Conservation (phyloP, 495 filamentous ascomycete species). For the Letharia lupina region DNA sequence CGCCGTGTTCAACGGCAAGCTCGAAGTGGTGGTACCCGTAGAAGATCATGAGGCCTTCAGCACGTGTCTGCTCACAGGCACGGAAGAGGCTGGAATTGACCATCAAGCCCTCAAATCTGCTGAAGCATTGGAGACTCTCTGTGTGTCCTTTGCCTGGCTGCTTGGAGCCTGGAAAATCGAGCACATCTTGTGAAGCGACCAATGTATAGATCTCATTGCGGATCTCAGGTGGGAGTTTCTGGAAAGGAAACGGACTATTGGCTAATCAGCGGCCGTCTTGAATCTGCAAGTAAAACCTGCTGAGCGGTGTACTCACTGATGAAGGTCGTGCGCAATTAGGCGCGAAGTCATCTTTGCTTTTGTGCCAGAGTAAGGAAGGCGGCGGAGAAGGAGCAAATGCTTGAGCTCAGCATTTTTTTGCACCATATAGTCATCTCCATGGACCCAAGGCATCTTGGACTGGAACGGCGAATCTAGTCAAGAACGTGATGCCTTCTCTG, state of each 20-base stretch:
- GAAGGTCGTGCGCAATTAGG: neutral
- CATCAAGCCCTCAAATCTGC: neutral
- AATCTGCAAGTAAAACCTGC: neutral
- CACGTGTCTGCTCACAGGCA: neutral
- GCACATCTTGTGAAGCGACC: neutral
- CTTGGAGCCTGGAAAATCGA: neutral
- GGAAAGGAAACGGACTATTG: neutral
- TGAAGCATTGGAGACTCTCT: neutral
- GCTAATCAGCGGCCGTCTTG: neutral
- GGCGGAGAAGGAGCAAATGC: neutral
- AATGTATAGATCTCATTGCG: neutral
- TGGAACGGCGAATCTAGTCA: neutral
- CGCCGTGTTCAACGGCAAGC: neutral
- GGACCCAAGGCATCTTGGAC: neutral
- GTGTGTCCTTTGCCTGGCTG: neutral
- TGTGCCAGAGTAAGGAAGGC: neutral
- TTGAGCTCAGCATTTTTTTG: neutral
- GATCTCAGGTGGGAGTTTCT: neutral
- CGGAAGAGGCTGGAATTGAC: neutral
- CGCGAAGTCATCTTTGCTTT: neutral
- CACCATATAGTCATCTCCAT: neutral
- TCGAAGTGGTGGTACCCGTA: neutral
- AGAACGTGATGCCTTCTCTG: neutral
- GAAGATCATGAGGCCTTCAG: neutral
- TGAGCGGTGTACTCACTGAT: neutral